These are phyloP conservation scores for Arthrinium puccinioides DNA, from an alignment of 2,329 filamentous ascomycete species.

Conservation along the genomic window DNA sequence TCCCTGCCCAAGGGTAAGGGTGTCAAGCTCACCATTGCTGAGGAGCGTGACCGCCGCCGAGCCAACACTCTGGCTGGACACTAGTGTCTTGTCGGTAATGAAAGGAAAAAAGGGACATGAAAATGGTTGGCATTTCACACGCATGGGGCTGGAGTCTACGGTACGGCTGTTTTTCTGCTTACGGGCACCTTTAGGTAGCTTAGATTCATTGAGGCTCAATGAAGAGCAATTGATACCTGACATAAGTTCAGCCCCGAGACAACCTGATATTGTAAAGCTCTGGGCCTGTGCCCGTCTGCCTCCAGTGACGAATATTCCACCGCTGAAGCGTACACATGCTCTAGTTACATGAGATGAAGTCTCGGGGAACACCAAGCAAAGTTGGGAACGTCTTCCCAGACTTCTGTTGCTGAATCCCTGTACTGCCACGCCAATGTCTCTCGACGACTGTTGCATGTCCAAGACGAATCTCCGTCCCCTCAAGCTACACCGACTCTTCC, in stretches of 20 bases:
- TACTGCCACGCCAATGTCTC: too few species aligned
- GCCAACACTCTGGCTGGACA: conserved; percentile 48
- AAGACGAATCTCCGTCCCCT: too few species aligned
- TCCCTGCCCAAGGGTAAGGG: conserved; percentile 99
- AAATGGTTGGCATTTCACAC: conserved; percentile 23
- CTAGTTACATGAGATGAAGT: too few species aligned
- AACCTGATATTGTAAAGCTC: too few species aligned
- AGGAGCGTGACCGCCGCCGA: conserved; percentile 97
- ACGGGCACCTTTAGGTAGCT: conserved; percentile 17
- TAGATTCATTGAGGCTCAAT: conserved; percentile 20
- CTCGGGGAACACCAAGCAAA: too few species aligned
- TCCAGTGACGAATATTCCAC: too few species aligned
- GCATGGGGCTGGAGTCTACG: conserved; percentile 26
- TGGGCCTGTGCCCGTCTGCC: too few species aligned
- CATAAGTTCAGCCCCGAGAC: conserved; percentile 6
- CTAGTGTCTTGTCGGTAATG: conserved; percentile 38
- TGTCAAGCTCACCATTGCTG: conserved; percentile 98
- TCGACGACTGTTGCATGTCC: too few species aligned
- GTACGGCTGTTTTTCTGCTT: conserved; percentile 16
- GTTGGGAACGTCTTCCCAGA: too few species aligned
- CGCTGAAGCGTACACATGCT: too few species aligned
- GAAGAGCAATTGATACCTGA: conserved; percentile 25
- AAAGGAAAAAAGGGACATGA: conserved; percentile 13
- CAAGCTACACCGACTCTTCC: too few species aligned
- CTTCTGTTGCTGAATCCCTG: too few species aligned